phyloP scores from a whole-genome alignment of 352 stramenopile species.

The Pythium inflatum region DNA sequence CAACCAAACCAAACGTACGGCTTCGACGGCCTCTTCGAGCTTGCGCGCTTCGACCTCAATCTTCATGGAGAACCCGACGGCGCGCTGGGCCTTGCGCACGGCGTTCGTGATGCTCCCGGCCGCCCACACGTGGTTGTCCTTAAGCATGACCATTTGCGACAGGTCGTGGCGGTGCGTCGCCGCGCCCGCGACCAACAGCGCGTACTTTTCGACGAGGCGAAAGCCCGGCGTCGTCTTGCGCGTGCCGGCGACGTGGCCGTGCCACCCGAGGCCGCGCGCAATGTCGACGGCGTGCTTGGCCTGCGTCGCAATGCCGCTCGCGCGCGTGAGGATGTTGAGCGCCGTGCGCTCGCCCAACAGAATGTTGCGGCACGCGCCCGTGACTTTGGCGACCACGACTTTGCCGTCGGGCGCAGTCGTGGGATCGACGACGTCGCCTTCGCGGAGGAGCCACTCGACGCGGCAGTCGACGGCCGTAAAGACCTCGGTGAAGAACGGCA shows the following conservation, averaged over 20 bases:
- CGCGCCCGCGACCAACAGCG: conserved; percentile 94
- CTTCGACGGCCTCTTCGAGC: conserved; percentile 94
- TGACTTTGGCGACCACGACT: conserved; percentile 93
- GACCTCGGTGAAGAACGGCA: conserved; percentile 96
- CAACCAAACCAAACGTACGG: conserved; percentile 41
- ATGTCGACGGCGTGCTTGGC: conserved; percentile 68
- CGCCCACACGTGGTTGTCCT: conserved; percentile 99
- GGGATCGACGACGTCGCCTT: conserved; percentile 66
- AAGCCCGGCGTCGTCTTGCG: conserved; percentile 99
- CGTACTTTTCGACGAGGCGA: conserved; percentile 99
- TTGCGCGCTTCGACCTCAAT: conserved; percentile 98
- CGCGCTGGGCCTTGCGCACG: conserved; percentile 90
- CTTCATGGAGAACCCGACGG: conserved; percentile 97
- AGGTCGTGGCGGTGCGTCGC: conserved; percentile 96
- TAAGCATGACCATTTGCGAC: conserved; percentile 99
- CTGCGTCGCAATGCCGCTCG: conserved; percentile 95
- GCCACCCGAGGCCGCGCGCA: conserved; percentile 80
- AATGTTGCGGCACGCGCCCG: conserved; percentile 93
- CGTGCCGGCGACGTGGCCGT: conserved; percentile 95
- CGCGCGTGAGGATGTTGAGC: conserved; percentile 96
- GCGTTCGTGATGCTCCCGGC: conserved; percentile 95
- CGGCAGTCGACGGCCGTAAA: conserved; percentile 92
- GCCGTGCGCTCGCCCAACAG: conserved; percentile 97
- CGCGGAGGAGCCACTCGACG: conserved; percentile 90
- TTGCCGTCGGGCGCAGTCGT: conserved; percentile 63